Evolutionary conservation across 2,329 filamentous ascomycete species (phyloP).

Genomic region (Plectosphaerella cucumerina): DNA sequence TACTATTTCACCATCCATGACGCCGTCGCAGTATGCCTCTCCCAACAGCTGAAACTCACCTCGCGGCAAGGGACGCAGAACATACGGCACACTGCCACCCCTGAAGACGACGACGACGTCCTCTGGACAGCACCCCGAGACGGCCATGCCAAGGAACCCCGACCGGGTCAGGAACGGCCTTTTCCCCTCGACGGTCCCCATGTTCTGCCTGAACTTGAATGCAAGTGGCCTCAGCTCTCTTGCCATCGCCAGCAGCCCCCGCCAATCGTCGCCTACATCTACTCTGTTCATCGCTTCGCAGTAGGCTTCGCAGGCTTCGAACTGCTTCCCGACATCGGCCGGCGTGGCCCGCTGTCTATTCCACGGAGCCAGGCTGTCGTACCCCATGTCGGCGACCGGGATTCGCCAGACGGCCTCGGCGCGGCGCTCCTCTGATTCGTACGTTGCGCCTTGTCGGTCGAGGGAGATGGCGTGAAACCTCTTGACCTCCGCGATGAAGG

Average conservation of each 20-base stretch:
- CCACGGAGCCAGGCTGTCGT: not conserved
- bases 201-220: conserved; percentile 3
- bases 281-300: not conserved
- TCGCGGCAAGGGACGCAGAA: conserved; percentile 12
- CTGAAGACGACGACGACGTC: conserved; percentile 9
- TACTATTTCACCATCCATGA: conserved; percentile 10
- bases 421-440: not conserved
- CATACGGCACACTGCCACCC: conserved; percentile 9
- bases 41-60: conserved; percentile 7
- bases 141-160: conserved; percentile 10
- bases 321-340: not conserved
- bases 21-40: conserved; percentile 8
- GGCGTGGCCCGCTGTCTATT: no score
- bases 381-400: conserved; percentile 5
- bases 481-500: not conserved
- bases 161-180: conserved; percentile 7
- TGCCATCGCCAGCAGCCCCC: not conserved
- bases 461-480: conserved; percentile 1
- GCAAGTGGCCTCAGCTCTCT: no score
- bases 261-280: not conserved
- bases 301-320: not conserved
- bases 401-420: conserved; percentile 10
- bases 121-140: not conserved
- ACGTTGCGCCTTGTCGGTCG: no score
- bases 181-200: conserved; percentile 5